These are phyloP conservation scores for Coniochaeta prunicola DNA, from an alignment of 2,329 filamentous ascomycete genomes.

Conservation along the genomic window DNA sequence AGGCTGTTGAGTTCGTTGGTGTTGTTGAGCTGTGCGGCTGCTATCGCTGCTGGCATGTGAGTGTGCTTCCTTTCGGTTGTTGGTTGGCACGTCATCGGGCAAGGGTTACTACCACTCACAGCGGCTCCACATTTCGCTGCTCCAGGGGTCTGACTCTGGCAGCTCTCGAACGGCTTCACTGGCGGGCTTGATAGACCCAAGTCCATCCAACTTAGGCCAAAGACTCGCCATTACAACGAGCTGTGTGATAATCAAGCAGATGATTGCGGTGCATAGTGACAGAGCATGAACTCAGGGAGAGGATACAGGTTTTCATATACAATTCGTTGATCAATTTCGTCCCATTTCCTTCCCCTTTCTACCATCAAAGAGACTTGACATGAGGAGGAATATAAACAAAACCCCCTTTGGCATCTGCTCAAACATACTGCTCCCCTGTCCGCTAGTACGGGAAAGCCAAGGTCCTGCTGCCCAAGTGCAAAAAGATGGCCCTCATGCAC, in stretches of 20 bases:
- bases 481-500: background rate
- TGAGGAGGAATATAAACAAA: background rate
- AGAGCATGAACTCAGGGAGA: background rate
- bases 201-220: background rate
- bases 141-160: background rate
- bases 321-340: background rate
- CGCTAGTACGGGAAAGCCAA: background rate
- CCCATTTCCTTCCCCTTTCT: background rate
- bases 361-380: background rate
- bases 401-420: background rate
- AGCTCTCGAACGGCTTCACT: background rate
- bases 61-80: background rate
- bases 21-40: background rate
- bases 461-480: background rate
- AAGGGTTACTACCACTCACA: background rate
- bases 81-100: background rate
- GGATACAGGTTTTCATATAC: background rate
- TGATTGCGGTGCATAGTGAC: background rate
- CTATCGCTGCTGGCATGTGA: conserved; percentile 1
- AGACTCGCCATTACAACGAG: background rate
- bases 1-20: background rate
- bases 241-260: background rate
- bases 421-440: background rate
- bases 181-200: too few relatives aligned
- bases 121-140: background rate